These are phyloP conservation scores for Inga leiocalycina DNA, from an alignment of 306 rosid species.

Conservation along the genomic window DNA sequence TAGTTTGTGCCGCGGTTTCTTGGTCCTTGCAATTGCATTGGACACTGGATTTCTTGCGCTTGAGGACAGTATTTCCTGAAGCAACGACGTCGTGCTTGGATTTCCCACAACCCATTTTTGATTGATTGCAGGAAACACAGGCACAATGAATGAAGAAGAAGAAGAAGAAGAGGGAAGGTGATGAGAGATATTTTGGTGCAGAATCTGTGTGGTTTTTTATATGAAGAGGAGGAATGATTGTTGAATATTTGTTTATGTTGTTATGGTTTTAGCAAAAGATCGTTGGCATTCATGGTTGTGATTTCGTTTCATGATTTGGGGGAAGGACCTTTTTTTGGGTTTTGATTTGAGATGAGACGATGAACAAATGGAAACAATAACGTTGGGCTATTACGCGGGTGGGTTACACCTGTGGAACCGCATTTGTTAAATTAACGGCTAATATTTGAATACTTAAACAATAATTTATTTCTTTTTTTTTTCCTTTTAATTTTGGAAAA, in stretches of 20 bases:
- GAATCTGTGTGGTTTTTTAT: conserved; percentile 16
- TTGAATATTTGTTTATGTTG: not conserved
- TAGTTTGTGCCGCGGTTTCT: not conserved
- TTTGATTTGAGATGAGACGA: conserved; percentile 21
- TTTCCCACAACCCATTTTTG: conserved; percentile 81
- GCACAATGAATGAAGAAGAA: not conserved
- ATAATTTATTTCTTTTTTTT: not conserved
- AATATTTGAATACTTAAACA: not conserved
- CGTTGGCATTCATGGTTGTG: conserved; percentile 34
- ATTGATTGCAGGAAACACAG: not conserved
- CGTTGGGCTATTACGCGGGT: conserved; percentile 12
- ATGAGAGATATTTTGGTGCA: not conserved
- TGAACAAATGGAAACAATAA: conserved; percentile 7
- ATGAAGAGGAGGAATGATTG: not conserved
- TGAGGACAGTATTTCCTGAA: conserved; percentile 54
- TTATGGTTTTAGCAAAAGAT: conserved; percentile 32
- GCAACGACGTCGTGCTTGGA: conserved; percentile 75
- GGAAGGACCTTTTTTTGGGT: not conserved
- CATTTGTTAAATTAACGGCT: not conserved
- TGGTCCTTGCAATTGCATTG: conserved; percentile 12
- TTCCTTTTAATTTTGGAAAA: not conserved
- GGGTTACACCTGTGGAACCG: conserved; percentile 11
- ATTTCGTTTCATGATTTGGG: conserved; percentile 35
- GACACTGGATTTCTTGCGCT: conserved; percentile 50
- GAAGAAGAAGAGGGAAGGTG: not conserved